Percentiles rank a stretch among this genome's conserved stretches.
phyloP scores from a whole-genome alignment of 2,329 filamentous ascomycete genomes.

The Xylaria sp. region DNA sequence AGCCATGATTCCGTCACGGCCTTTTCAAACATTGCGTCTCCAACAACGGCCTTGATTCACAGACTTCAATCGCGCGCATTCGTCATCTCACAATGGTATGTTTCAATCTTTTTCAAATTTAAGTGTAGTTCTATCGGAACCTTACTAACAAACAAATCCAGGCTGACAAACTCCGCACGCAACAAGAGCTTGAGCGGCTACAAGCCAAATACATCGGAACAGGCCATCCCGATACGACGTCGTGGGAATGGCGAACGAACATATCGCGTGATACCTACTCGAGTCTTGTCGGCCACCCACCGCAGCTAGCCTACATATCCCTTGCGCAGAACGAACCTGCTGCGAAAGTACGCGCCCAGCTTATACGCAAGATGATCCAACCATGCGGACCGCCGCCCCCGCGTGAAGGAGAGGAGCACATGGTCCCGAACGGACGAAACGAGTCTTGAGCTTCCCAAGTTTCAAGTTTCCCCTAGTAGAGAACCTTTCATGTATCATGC shows the following conservation, averaged over 20 bases:
- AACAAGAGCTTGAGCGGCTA: constrained; percentile 94
- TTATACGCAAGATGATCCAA: constrained; percentile 76
- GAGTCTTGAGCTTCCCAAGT: constrained; percentile 9
- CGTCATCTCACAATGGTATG: constrained; percentile 13
- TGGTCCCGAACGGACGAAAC: constrained; percentile 14
- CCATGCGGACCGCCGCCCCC: constrained; percentile 54
- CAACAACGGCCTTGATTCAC: not conserved
- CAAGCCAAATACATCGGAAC: constrained; percentile 96
- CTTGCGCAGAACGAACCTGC: constrained; percentile 82
- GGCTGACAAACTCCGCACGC: constrained; percentile 94
- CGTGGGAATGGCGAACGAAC: constrained; percentile 96
- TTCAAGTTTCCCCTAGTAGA: too few species aligned
- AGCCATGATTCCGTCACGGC: too few species aligned
- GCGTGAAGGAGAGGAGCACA: constrained; percentile 44
- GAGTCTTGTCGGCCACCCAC: constrained; percentile 83
- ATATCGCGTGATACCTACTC: constrained; percentile 90
- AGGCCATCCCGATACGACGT: constrained; percentile 92
- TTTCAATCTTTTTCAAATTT: too few species aligned
- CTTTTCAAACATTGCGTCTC: too few species aligned
- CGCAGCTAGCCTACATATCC: constrained; percentile 80
- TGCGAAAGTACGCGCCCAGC: constrained; percentile 70
- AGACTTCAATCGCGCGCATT: not conserved
- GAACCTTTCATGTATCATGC: too few species aligned
- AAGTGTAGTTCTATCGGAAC: too few species aligned
- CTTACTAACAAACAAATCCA: constrained; percentile 2